Percentiles rank a stretch among this genome's conserved stretches.
Conservation (phyloP, 768 basidiomycete species). For the Termitomyces sp. region DNA sequence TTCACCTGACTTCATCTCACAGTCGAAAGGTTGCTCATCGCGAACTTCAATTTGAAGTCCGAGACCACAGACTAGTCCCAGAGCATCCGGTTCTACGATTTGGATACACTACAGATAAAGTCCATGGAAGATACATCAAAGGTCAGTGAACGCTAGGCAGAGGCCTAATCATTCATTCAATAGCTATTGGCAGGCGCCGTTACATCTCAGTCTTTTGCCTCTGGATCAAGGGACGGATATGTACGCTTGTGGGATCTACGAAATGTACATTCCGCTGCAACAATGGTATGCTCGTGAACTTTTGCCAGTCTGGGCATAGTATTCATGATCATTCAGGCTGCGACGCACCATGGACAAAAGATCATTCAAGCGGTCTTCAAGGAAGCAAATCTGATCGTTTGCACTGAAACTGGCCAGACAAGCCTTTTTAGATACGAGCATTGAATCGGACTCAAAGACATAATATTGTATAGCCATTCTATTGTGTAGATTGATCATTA, state of each 20-base stretch:
- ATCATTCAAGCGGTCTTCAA: slow-evolving; percentile 37
- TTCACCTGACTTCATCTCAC: neutral
- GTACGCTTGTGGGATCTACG: slow-evolving; percentile 51
- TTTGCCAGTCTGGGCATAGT: neutral
- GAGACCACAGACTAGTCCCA: slow-evolving; percentile 41
- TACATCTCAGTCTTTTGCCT: slow-evolving; percentile 36
- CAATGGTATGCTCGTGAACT: slow-evolving; percentile 19
- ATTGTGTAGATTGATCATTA: neutral
- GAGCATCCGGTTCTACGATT: slow-evolving; percentile 38
- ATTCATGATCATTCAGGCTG: slow-evolving; percentile 24
- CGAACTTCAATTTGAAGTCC: slow-evolving; percentile 53
- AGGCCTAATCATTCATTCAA: neutral
- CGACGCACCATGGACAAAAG: slow-evolving; percentile 34
- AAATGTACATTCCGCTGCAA: slow-evolving; percentile 26
- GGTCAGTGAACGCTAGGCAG: slow-evolving; percentile 26
- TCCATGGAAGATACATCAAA: slow-evolving; percentile 45
- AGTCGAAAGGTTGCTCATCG: slow-evolving; percentile 42
- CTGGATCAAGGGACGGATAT: slow-evolving; percentile 40
- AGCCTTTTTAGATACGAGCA: slow-evolving; percentile 21
- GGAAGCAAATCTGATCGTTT: slow-evolving; percentile 33
- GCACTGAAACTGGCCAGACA: slow-evolving; percentile 37
- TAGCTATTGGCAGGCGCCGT: slow-evolving; percentile 9
- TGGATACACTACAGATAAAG: slow-evolving; percentile 36
- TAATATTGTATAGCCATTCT: neutral
- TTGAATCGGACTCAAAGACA: neutral